Evolutionary conservation across 2,329 filamentous ascomycete genomes (phyloP), one percentile per base, ranked within the genome.

Genomic region (Dactylonectria estremocensis): DNA sequence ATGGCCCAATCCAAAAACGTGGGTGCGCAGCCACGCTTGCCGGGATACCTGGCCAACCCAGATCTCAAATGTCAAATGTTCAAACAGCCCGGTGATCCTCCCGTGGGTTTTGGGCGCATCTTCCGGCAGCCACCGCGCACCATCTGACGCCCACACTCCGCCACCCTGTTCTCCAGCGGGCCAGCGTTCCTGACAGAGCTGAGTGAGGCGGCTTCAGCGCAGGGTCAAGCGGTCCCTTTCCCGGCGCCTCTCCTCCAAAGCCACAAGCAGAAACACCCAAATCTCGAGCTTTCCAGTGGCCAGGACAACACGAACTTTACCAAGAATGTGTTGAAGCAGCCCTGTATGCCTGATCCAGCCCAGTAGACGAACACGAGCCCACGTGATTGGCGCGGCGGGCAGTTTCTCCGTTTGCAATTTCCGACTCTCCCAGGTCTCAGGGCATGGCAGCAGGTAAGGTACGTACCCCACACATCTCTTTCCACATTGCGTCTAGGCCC

Each of bases 351-450:
- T 73, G 69, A 69, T 61, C 59, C 54, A 55, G 65, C 46, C 48
- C 53, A 52, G 16, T 13, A 35, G 54, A 59, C 49, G 35, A 5
- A n/a, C 2, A 22, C 13, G 35, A 18, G 28, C 8, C 31, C 1
- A 6, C 10, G 5, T 33, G 9, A 75, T 71, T 74, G 72, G 73
- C 22, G 54, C 50, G 40, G 22, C 22, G n/a, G 11, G 63, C 65
- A 60, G 58, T 66, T 72, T 68, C 28, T 69, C 72, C 62, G 70
- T 60, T 60, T 16, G 71, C 66, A 75, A 75, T 75, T 75, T 75
- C 73, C 73, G 73, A n/a, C n/a, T n/a, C n/a, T n/a, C n/a, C n/a
- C n/a, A 60, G 11, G 9, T 6, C 43, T 60, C 45, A 57, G 45
- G 57, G 57, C 49, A 18, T 56, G 35, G 43, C 50, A 54, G 50